Evolutionary conservation across 2,329 filamentous ascomycete genomes (phyloP), one percentile per base, ranked within the genome.

Genomic region (Akanthomyces lecanii): DNA sequence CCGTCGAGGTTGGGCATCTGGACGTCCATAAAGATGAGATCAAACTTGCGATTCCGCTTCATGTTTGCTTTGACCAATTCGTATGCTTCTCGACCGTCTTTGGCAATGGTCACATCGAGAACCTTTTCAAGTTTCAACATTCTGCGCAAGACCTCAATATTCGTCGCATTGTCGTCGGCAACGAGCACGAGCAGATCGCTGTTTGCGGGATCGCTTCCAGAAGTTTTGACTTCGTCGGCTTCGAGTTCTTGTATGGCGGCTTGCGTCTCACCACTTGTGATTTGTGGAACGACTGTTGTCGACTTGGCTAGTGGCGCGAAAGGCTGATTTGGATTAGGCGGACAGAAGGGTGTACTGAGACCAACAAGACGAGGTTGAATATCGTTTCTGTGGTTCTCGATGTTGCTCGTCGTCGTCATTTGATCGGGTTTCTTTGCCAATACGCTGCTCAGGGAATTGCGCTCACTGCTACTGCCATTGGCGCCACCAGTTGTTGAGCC

Each of bases 1-100:
- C 93, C 93, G 71, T 97, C 92, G 16, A 97, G 83, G 66, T 95
- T 96, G 4, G 93, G 93, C 93, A 97, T 97, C 76, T 91, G 91
- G 8, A 97, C 89, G 70, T 97, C 93, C 93, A 97, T 97, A 71
- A 97, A 95, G 66, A 97, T 94, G 30, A 97, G 81, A 68, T 96
- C 91, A 72, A 94, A 97, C 2, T 84, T 83, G 62, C 84, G 81
- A 59, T 88, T 83, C 33, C 83, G 83, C 56, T 88, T 85, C 89
- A 96, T 95, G 66, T 87, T 89, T 18, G 86, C 86, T 72, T 92
- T 93, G 67, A 97, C 92, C 33, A 89, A 81, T 65, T 97, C 92
- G 64, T 92, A 91, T 0, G 93, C 93, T 75, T 97, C 91, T 74
- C 96, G 90, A 0, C 89, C 90, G 69, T 92, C 89, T 71, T 91